phyloP scores from a whole-genome alignment of 192 early-diverging fungal genomes.

The Linnemannia zychae region DNA sequence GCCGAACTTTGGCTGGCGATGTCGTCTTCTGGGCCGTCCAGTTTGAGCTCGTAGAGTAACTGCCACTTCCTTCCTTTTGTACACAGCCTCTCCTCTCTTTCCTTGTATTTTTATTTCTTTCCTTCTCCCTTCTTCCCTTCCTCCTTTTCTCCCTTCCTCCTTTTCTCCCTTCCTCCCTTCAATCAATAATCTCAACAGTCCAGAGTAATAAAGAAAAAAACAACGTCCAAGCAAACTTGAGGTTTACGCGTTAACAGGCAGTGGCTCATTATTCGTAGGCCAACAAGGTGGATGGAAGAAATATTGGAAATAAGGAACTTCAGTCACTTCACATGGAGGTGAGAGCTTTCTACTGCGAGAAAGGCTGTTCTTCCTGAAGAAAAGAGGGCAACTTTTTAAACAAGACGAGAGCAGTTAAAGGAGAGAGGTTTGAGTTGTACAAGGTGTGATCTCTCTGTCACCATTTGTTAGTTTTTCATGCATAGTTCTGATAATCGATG shows the following conservation, averaged over 20 bases:
- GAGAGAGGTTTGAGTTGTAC: too few species aligned
- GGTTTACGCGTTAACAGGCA: background rate
- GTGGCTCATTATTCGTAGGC: background rate
- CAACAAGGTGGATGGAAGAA: background rate
- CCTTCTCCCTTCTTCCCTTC: background rate
- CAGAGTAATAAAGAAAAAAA: background rate
- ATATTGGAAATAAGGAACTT: background rate
- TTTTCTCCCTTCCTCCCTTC: background rate
- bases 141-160: too few species aligned
- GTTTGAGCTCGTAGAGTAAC: conserved; percentile 49
- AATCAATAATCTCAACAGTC: background rate
- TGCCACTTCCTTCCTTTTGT: background rate
- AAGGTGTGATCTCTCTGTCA: too few species aligned
- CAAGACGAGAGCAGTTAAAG: background rate
- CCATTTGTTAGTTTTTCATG: too few species aligned
- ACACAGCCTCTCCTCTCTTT: background rate
- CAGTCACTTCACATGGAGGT: background rate
- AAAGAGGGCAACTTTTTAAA: background rate
- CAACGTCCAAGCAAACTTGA: background rate
- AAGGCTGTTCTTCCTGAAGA: background rate
- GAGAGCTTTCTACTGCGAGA: background rate
- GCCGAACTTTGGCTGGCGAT: conserved; percentile 35
- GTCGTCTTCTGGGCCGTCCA: conserved; percentile 46
- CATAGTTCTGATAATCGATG: too few species aligned
- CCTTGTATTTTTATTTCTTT: conserved; percentile 5